These are phyloP conservation scores for Hypomontagnella submonticulosa DNA, from an alignment of 495 filamentous ascomycete genomes.

Conservation along the genomic window DNA sequence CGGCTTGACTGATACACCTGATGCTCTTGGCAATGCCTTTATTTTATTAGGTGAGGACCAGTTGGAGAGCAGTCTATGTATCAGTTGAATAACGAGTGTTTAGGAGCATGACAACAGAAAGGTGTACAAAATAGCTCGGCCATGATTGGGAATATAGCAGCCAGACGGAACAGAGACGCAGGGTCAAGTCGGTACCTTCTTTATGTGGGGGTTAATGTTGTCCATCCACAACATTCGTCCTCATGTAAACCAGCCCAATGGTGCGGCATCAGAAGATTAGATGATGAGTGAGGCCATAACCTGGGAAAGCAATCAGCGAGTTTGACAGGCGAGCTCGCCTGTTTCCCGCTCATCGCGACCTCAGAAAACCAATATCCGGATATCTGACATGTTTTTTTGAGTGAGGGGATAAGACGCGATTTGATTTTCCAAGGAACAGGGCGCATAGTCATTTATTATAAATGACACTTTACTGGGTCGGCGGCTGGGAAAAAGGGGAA, in stretches of 20 bases:
- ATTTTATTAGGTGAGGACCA: background rate
- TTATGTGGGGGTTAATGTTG: constrained; percentile 5
- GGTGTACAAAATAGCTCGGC: background rate
- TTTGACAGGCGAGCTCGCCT: constrained; percentile 23
- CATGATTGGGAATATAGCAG: background rate
- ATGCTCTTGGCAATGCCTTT: background rate
- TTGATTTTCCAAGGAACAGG: constrained; percentile 22
- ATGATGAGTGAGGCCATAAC: background rate
- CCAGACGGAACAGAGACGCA: constrained; percentile 6
- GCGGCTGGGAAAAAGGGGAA: constrained; percentile 37
- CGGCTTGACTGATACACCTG: background rate
- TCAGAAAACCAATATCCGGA: constrained; percentile 31
- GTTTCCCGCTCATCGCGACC: constrained; percentile 15
- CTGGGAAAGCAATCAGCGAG: background rate
- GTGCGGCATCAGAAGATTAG: background rate
- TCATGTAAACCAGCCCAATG: background rate
- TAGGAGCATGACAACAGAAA: background rate
- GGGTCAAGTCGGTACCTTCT: background rate
- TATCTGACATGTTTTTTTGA: constrained; percentile 9
- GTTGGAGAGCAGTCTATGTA: background rate
- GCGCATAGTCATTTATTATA: constrained; percentile 37
- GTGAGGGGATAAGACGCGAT: constrained; percentile 5
- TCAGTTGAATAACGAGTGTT: background rate
- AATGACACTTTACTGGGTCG: constrained; percentile 20
- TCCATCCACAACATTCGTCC: background rate